Base-by-base conservation (phyloP, 345 rosid species). In the Acer saccharum region DNA sequence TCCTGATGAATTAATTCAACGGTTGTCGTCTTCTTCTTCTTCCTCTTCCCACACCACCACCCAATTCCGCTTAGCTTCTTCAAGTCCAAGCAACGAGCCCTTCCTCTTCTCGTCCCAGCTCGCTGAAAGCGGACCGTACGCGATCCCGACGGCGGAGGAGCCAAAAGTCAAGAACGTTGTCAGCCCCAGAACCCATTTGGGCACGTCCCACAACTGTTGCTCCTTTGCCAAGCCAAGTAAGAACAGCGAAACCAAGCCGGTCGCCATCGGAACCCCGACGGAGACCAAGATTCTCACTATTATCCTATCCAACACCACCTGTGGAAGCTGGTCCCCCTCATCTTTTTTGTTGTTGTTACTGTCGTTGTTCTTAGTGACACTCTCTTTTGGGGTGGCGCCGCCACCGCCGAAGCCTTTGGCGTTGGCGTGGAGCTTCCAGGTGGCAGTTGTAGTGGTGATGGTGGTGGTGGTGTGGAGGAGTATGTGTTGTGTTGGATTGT, bases 51-150 rank as follows among this genome's bases (percentile, higher is more conserved):
- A 93, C 85, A 93, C 87, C 85, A 90, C 97, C 55, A 71, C 92
- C 98, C 98, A 94, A 46, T 94, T 89, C 78, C 75, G 76, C 76
- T 85, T 82, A 54, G 85, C 89, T 78, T 91, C 94, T 20, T 93
- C 89, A 1, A 95, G 25, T 64, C 98, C 98, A 66, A 93, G 84
- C 58, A 85, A 3, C 7, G 97, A 91, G 10, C 91, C 93, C 39
- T 83, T 80, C 84, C 71, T 79, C 55, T 88, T 77, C n/a, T 87
- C 83, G 81, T 95, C 94, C 89, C 89, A 80, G 77, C 95, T 91
- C 2, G 93, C 78, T 48, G 98, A 95, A 77, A 95, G 75, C 68
- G 92, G 79, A 21, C 98, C 98, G 25, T 93, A 95, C 27, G 95
- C 97, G 57, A 93, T 81, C 79, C 98, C 95, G 20, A 89, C 80